phyloP scores from a whole-genome alignment of 164 flowering plant species.

The Sedum album region DNA sequence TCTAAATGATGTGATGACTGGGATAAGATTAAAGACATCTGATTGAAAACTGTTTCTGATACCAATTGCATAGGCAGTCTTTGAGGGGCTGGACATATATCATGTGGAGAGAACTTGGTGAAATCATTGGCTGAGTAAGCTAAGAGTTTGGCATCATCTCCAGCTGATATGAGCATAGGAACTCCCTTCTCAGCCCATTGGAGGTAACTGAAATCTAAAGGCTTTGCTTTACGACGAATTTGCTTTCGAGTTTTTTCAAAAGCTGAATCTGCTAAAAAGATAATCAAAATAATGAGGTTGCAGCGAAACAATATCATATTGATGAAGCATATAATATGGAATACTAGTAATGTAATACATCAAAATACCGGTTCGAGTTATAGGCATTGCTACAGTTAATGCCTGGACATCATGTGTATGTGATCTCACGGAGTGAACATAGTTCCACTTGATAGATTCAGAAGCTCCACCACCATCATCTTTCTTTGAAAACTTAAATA shows the following conservation, averaged over 20 bases:
- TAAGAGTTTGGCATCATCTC: no score
- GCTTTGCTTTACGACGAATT: slow-evolving; percentile 38
- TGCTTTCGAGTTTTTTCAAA: slow-evolving; percentile 41
- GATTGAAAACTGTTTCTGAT: no score
- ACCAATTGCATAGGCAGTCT: no score
- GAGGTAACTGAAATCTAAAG: slow-evolving; percentile 57
- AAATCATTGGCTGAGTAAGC: no score
- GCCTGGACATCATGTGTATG: slow-evolving; percentile 99
- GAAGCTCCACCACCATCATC: slow-evolving; percentile 21
- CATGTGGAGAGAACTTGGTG: no score
- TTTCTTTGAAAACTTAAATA: slow-evolving; percentile 56
- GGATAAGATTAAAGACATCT: no score
- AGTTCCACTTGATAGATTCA: slow-evolving; percentile 50
- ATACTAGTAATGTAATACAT: neutral
- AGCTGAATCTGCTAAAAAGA: slow-evolving; percentile 36
- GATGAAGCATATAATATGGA: neutral
- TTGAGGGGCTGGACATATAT: no score
- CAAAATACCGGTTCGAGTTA: slow-evolving; percentile 61
- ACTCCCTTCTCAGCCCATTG: no score
- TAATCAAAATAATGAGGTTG: no score
- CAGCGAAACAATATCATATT: no score
- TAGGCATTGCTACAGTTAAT: slow-evolving; percentile 81
- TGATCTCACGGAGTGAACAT: slow-evolving; percentile 66
- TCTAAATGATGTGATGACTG: no score
- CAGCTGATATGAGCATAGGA: no score